Percentiles rank a stretch among this genome's conserved stretches.
These are phyloP conservation scores for Guadua angustifolia DNA, from an alignment of 176 grass and related monocot species.

Conservation along the genomic window DNA sequence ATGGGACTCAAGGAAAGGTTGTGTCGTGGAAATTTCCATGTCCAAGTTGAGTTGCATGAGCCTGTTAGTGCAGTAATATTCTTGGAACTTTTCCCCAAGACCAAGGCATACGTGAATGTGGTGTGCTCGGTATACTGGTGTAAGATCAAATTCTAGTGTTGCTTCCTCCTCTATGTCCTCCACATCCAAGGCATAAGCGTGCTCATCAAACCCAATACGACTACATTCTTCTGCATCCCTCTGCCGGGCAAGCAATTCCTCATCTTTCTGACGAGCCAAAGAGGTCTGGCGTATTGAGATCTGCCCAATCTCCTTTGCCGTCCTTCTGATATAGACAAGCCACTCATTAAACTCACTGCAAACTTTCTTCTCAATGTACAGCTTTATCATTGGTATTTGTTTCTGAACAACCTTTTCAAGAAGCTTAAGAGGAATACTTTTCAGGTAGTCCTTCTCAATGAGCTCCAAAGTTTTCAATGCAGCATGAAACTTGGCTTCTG, in stretches of 20 bases:
- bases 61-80: conserved; percentile 75
- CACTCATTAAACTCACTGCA: conserved; percentile 84
- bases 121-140: conserved; percentile 69
- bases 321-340: conserved; percentile 73
- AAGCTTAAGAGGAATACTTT: conserved; percentile 68
- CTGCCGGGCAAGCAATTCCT: conserved; percentile 48
- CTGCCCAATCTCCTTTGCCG: conserved; percentile 66
- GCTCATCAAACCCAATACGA: conserved; percentile 49
- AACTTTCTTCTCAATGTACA: conserved; percentile 78
- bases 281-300: conserved; percentile 60
- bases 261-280: conserved; percentile 52
- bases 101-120: conserved; percentile 63
- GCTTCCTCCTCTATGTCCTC: conserved; percentile 59
- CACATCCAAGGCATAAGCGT: conserved; percentile 61
- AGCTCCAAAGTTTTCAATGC: conserved; percentile 71
- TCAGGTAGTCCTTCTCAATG: conserved; percentile 69
- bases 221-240: conserved; percentile 72
- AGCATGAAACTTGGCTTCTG: conserved; percentile 54
- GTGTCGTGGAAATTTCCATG: conserved; percentile 64
- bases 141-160: conserved; percentile 66
- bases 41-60: conserved; percentile 86
- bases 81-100: conserved; percentile 69
- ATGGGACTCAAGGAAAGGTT: conserved; percentile 75
- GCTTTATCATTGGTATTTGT: conserved; percentile 71
- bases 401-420: conserved; percentile 63